Evolutionary conservation across 495 filamentous ascomycete genomes (phyloP), one percentile per base, ranked within the genome.

Genomic region (Geopyxis carbonaria): DNA sequence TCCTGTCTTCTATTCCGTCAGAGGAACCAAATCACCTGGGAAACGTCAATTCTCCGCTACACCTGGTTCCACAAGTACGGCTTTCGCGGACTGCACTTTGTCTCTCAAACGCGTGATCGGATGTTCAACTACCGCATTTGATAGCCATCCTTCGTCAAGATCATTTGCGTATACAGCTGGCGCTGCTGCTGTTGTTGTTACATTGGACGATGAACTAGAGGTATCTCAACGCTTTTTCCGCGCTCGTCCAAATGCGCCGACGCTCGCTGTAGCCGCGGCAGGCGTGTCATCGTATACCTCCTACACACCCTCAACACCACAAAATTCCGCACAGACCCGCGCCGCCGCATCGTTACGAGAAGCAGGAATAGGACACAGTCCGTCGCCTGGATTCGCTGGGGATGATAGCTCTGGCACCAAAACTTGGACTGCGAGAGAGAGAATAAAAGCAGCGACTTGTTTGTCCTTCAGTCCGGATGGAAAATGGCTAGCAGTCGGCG

Each of bases 391-490:
- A 9, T 46, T 39, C 23, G 34, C 57, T 18, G 64, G 62, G 60
- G 53, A 66, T 6, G 83, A 91, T 31, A 70, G 66, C 22, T 66
- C 73, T 14, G 66, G 63, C 42, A 67, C 66, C 30, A 83, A 76
- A 43, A 76, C 72, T 22, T 83, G 79, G 80, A 82, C 79, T 5
- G 84, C 80, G 21, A 70, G 81, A 46, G 86, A 93, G 57, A 68
- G 85, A 44, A 78, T 93, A 53, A 93, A 93, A 59, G 83, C 87
- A n/a, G 81, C 85, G 1, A 93, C 85, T n/a, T 91, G 83, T 60
- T 69, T 95, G 19, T 80, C 80, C 14, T 73, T 97, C 40, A 94
- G 85, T 58, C 78, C 74, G 3, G 82, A 93, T 67, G 89, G 83
- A 31, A 76, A 71, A 43, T 83, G 80, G 54, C 68, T 97, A 28